Conservation (phyloP, 2,329 filamentous ascomycete species). For the Verticillium alfalfae region DNA sequence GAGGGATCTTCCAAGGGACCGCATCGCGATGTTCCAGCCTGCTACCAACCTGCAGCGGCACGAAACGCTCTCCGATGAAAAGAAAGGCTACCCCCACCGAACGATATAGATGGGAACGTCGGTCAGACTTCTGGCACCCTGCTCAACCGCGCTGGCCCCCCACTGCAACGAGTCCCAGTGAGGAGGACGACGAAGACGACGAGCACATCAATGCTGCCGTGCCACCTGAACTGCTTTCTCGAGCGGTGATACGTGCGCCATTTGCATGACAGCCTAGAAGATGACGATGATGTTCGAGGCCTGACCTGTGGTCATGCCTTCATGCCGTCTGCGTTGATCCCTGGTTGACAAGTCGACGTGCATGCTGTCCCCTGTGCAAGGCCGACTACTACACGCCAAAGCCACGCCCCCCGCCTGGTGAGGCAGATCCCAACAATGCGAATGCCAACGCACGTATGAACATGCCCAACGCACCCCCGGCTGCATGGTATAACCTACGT, state of each 20-base stretch:
- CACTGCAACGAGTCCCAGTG: conserved; percentile 35
- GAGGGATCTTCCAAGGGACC: conserved; percentile 22
- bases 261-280: conserved; percentile 93
- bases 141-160: conserved; percentile 4
- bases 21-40: conserved; percentile 31
- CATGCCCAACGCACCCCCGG: conserved; percentile 34
- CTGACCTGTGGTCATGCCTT: conserved; percentile 97
- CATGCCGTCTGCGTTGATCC: conserved; percentile 94
- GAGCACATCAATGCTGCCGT: conserved; percentile 79
- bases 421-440: conserved; percentile 27
- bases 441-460: conserved; percentile 37
- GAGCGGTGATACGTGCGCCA: conserved; percentile 89
- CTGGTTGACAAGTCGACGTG: conserved; percentile 89
- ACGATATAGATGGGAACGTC: conserved; percentile 14
- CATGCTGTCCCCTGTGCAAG: conserved; percentile 96
- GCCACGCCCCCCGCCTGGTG: conserved; percentile 56
- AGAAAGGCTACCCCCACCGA: conserved; percentile 8
- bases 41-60: conserved; percentile 17
- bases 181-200: conserved; percentile 66
- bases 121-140: conserved; percentile 2
- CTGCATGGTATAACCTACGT: conserved; percentile 31
- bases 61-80: background rate
- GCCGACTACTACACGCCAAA: conserved; percentile 96
- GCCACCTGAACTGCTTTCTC: conserved; percentile 73
- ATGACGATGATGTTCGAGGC: conserved; percentile 91